Evolutionary conservation across 1,139 yeast species (phyloP).

Genomic region (Pichia sp.): DNA sequence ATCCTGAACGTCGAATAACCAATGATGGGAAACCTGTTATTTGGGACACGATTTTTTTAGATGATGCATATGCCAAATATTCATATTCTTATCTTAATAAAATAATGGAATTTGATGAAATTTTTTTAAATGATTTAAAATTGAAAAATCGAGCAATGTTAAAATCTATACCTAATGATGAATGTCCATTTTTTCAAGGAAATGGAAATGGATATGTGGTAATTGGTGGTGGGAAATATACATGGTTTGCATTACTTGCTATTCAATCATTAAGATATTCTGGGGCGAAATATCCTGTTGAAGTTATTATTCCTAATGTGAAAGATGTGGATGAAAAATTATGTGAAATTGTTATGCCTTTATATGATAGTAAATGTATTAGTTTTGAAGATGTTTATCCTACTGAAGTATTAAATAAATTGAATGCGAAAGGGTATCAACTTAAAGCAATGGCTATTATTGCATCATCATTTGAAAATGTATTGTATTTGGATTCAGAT

Average conservation of each 20-base stretch:
- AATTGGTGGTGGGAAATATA: constrained; percentile 55
- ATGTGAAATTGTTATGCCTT: constrained; percentile 42
- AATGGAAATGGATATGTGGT: constrained; percentile 46
- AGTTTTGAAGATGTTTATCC: constrained; percentile 25
- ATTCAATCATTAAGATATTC: constrained; percentile 45
- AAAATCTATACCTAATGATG: constrained; percentile 15
- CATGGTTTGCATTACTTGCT: constrained; percentile 48
- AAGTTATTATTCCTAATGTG: constrained; percentile 48
- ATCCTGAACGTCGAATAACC: constrained; percentile 20
- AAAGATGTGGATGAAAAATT: constrained; percentile 42
- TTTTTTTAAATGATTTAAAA: constrained; percentile 22
- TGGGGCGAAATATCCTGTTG: constrained; percentile 53
- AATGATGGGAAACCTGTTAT: constrained; percentile 23
- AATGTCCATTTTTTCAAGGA: constrained; percentile 31
- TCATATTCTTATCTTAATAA: constrained; percentile 14
- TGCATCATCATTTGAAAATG: constrained; percentile 52
- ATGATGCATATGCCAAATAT: constrained; percentile 16
- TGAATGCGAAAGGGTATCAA: constrained; percentile 49
- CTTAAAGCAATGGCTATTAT: constrained; percentile 57
- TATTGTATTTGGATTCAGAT: constrained; percentile 61
- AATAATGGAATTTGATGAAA: constrained; percentile 19
- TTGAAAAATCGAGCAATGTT: constrained; percentile 21
- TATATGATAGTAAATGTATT: constrained; percentile 41
- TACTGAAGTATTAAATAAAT: constrained; percentile 11
- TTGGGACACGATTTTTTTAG: constrained; percentile 20